Conservation (phyloP, 345 rosid genomes). For the Gossypium mustelinum region DNA sequence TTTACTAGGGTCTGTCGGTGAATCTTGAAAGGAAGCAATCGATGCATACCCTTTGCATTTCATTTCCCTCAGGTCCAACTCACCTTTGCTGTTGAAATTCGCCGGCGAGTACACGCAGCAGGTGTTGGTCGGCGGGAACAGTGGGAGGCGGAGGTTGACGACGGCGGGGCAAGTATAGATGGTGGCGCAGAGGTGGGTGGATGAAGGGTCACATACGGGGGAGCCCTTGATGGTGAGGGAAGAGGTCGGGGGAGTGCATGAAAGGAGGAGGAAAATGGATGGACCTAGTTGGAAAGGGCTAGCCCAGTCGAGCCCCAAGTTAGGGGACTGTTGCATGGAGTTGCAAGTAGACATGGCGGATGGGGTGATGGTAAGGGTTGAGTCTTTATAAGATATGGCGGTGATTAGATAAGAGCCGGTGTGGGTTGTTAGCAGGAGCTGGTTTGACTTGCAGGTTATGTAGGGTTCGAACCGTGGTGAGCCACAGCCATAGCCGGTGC, state of each 20-base stretch:
- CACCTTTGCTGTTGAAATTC: conserved; percentile 37
- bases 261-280: conserved; percentile 41
- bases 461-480: conserved; percentile 40
- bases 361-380: conserved; percentile 36
- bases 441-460: conserved; percentile 31
- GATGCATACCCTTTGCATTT: conserved; percentile 38
- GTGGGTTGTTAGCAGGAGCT: conserved; percentile 41
- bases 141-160: conserved; percentile 30
- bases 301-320: conserved; percentile 48
- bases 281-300: conserved; percentile 51
- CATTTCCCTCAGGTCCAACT: conserved; percentile 31
- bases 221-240: conserved; percentile 37
- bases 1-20: conserved; percentile 36
- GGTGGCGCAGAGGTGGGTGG: conserved; percentile 40
- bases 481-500: conserved; percentile 47
- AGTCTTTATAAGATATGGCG: conserved; percentile 37
- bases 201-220: conserved; percentile 37
- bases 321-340: conserved; percentile 38
- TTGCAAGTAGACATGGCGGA: conserved; percentile 45
- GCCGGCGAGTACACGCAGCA: conserved; percentile 58
- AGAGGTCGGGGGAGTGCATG: conserved; percentile 34
- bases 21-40: conserved; percentile 29
- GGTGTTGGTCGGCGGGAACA: conserved; percentile 37
- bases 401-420: conserved; percentile 44
- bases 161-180: conserved; percentile 46